Evolutionary conservation across 805 yeast species (phyloP), one percentile per base, ranked within the genome.

Genomic region (Yamadazyma scolyti): DNA sequence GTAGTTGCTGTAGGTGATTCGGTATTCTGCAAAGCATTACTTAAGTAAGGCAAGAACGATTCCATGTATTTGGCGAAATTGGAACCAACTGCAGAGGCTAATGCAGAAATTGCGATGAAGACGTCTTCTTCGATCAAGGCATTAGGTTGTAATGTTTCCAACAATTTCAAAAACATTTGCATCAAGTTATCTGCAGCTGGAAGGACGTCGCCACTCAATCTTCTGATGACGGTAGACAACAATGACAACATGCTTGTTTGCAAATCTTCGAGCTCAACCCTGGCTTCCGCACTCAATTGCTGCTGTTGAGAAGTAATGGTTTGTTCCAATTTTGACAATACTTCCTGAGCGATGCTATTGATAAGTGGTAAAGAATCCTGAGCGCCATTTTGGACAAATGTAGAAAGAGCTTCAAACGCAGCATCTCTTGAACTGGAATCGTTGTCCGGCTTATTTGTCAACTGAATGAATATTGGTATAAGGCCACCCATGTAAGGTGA

Each of bases 111-210:
- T 10, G 96, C 94, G 52, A 87, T 85, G 56, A 88, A 85, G 6
- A 93, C 78, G 56, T 93, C 98, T 61, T 93, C 98, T 57, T 93
- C 98, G 33, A 90, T 79, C 30, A 87, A 62, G 7, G 95, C 77
- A 57, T 80, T 80, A 28, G 81, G 77, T 50, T 77, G 73, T 35
- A 48, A 51, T 4, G 48, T 42, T 16, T 52, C 60, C 52, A 93
- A 67, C 49, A 93, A 65, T 50, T 76, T 79, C 51, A 89, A 64
- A 50, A 90, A 81, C 55, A 87, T 66, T 28, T 77, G 76, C 97
- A 90, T 89, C 53, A 93, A 70, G 52, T 71, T 74, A 56, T 90
- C 96, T 9, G 96, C 71, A 9, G 83, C 95, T 16, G 73, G 54
- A 7, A 53, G 50, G 6, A 85, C 86, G 28, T 77, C 78, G 20